Percentiles rank a stretch among this genome's conserved stretches.
Evolutionary conservation across 2,329 filamentous ascomycete species (phyloP).

Genomic region (Xylaria polymorpha): DNA sequence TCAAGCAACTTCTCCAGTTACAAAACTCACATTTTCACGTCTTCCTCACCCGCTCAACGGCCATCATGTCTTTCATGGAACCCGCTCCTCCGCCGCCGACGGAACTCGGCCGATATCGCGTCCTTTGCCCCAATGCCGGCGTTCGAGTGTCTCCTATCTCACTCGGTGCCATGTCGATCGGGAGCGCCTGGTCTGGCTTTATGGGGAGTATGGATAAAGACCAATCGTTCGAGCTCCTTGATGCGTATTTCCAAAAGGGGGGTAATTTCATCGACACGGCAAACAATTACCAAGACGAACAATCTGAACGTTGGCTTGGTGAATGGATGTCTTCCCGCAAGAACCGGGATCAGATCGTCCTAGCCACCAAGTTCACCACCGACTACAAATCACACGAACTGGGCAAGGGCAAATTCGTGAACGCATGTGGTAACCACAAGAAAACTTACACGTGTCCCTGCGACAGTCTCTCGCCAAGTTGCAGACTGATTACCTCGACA

Average conservation of each 20-base stretch:
- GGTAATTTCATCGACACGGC: slow-evolving; percentile 77
- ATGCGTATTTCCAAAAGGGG: slow-evolving; percentile 66
- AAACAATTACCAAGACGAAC: slow-evolving; percentile 67
- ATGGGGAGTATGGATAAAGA: slow-evolving; percentile 68
- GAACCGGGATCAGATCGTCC: slow-evolving; percentile 64
- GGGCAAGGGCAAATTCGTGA: slow-evolving; percentile 54
- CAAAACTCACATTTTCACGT: background rate
- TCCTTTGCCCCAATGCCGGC: slow-evolving; percentile 62
- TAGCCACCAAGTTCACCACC: slow-evolving; percentile 68
- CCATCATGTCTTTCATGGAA: slow-evolving; percentile 23
- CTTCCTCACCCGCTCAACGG: background rate
- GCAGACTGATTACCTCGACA: slow-evolving; percentile 67
- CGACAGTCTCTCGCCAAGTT: slow-evolving; percentile 66
- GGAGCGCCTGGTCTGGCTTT: slow-evolving; percentile 56
- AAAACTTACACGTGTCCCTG: slow-evolving; percentile 69
- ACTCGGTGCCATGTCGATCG: slow-evolving; percentile 66
- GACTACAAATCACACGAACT: slow-evolving; percentile 56
- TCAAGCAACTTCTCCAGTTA: background rate
- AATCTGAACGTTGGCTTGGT: slow-evolving; percentile 68
- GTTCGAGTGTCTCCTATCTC: slow-evolving; percentile 65
- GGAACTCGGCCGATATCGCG: slow-evolving; percentile 63
- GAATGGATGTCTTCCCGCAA: slow-evolving; percentile 64
- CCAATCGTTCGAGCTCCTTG: slow-evolving; percentile 66
- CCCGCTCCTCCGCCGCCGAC: slow-evolving; percentile 57
- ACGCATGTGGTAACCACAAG: slow-evolving; percentile 66